Conservation (phyloP, 2,329 filamentous ascomycete genomes). For the Epichloe hybrida region DNA sequence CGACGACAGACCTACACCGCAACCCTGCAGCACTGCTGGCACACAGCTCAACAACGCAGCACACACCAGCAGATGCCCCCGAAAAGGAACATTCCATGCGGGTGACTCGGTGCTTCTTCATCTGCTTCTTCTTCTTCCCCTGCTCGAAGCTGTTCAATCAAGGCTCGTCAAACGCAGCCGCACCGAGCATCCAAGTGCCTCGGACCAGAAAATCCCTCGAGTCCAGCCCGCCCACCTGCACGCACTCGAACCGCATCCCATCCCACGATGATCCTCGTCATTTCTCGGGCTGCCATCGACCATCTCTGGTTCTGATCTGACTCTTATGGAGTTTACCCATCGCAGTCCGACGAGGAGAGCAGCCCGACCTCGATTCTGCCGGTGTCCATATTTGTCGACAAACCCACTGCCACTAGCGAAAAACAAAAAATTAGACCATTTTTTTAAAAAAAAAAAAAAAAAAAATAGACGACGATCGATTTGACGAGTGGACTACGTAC, state of each 20-base stretch:
- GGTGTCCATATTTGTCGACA: not conserved
- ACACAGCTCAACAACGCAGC: too few species aligned
- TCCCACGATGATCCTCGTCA: slow-evolving; percentile 3
- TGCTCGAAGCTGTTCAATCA: not conserved
- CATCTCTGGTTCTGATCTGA: not conserved
- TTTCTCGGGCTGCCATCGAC: not conserved
- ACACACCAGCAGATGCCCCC: not conserved
- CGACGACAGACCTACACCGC: not conserved
- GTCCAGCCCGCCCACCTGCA: not conserved
- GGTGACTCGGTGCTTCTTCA: too few species aligned
- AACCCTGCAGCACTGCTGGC: not conserved
- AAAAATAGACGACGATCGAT: not conserved
- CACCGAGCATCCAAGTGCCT: not conserved
- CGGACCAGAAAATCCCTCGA: not conserved
- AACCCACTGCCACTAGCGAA: not conserved
- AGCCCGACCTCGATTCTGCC: not conserved
- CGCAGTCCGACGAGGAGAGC: slow-evolving; percentile 1
- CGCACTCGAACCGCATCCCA: not conserved
- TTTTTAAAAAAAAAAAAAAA: not conserved
- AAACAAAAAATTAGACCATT: too few species aligned
- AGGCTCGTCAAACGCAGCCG: not conserved
- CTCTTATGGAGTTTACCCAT: not conserved
- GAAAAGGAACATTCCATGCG: not conserved
- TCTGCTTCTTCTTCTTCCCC: not conserved
- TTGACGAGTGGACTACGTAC: not conserved